Conservation (phyloP, 176 grass and related monocot genomes). For the Tuctoria greenei region DNA sequence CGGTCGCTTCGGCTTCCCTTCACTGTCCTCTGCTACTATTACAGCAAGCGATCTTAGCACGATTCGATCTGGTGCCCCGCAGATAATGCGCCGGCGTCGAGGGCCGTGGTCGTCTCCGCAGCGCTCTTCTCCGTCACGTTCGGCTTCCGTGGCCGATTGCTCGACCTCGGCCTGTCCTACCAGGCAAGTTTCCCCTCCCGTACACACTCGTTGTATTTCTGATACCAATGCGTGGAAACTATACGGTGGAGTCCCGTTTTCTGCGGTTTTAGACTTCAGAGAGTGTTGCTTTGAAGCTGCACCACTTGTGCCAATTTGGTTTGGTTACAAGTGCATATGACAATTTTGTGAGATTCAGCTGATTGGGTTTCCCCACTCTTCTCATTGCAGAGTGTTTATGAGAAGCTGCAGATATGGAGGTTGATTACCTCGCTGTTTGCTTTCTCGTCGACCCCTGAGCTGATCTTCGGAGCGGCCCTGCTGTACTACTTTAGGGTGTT, state of each 20-base stretch:
- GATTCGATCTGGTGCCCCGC: conserved; percentile 21
- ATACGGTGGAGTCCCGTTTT: background rate
- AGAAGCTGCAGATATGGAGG: conserved; percentile 67
- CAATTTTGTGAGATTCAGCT: background rate
- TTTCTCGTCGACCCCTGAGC: conserved; percentile 75
- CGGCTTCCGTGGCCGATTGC: conserved; percentile 58
- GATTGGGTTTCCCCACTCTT: background rate
- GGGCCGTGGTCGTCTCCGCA: conserved; percentile 59
- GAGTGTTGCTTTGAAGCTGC: background rate
- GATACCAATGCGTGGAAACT: background rate
- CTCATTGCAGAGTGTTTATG: conserved; percentile 63
- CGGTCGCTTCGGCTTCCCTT: background rate
- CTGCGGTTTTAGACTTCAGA: background rate
- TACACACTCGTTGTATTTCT: background rate
- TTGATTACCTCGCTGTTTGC: conserved; percentile 61
- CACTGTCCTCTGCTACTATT: background rate
- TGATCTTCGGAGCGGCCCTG: conserved; percentile 77
- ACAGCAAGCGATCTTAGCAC: background rate
- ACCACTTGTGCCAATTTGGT: background rate
- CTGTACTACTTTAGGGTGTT: conserved; percentile 97
- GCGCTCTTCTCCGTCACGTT: conserved; percentile 69
- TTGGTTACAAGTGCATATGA: background rate
- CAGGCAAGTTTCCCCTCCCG: conserved; percentile 48
- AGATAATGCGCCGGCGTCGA: conserved; percentile 93
- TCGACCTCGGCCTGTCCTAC: conserved; percentile 74